Conservation (phyloP, 441 rosid genomes). For the Jatropha podagrica region DNA sequence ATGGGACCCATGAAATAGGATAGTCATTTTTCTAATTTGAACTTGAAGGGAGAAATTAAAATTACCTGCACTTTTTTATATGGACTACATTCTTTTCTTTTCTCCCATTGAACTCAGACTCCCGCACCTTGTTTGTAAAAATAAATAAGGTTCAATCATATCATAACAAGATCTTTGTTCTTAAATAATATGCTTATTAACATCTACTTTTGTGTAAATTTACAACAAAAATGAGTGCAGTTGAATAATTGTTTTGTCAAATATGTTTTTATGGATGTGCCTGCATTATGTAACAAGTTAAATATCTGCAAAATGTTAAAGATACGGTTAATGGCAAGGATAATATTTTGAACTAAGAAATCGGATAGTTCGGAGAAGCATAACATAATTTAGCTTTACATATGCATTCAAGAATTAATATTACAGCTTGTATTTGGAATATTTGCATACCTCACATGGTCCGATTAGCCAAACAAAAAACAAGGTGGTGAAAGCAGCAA, state of each 20-base stretch:
- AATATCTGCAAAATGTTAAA: too few species aligned
- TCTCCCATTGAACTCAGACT: constrained; percentile 70
- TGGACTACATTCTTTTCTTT: constrained; percentile 81
- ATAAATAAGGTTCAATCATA: not conserved
- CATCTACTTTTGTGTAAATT: too few species aligned
- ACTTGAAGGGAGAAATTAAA: constrained; percentile 17
- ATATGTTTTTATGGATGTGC: too few species aligned
- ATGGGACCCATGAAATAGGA: constrained; percentile 25
- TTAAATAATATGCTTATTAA: not conserved
- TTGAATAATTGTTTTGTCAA: too few species aligned
- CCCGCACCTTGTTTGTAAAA: constrained; percentile 58
- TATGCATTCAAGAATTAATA: too few species aligned
- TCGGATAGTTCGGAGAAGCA: too few species aligned
- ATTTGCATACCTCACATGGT: constrained; percentile 60
- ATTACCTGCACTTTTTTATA: constrained; percentile 89
- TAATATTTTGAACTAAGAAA: too few species aligned
- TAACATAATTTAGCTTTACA: too few species aligned
- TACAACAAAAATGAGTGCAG: too few species aligned
- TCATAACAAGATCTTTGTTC: not conserved
- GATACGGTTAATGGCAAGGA: too few species aligned
- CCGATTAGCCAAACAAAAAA: constrained; percentile 90
- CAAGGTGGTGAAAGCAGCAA: constrained; percentile 76
- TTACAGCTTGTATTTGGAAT: not conserved
- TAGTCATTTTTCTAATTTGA: not conserved
- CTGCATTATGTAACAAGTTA: too few species aligned